phyloP scores from a whole-genome alignment of 768 basidiomycete species.

The Sarcomyxa edulis region DNA sequence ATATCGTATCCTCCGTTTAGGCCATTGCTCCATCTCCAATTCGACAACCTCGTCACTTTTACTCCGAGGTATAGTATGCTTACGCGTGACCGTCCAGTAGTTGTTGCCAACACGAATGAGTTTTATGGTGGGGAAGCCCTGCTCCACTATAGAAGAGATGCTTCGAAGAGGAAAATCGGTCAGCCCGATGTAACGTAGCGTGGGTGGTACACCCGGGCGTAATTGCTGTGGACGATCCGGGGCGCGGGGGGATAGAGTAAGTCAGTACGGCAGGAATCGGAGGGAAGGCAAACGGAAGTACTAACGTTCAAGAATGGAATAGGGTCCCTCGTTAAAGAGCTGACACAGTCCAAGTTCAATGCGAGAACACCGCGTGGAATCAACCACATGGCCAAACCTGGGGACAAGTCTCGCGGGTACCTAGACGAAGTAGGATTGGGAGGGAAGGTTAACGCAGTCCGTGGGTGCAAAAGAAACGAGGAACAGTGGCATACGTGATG shows the following conservation, averaged over 20 bases:
- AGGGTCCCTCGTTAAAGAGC: slow-evolving; percentile 32
- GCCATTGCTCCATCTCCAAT: slow-evolving; percentile 50
- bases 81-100: slow-evolving; percentile 52
- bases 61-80: too few species aligned
- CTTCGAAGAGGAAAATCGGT: slow-evolving; percentile 40
- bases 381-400: slow-evolving; percentile 63
- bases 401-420: slow-evolving; percentile 59
- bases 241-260: slow-evolving; percentile 4
- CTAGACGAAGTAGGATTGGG: too few species aligned
- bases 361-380: slow-evolving; percentile 51
- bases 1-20: slow-evolving; percentile 44
- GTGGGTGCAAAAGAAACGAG: too few species aligned
- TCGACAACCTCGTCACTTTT: slow-evolving; percentile 21
- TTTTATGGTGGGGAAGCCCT: slow-evolving; percentile 57
- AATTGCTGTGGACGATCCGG: slow-evolving; percentile 40
- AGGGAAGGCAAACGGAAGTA: slow-evolving; percentile 1
- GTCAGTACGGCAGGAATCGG: slow-evolving; percentile 4
- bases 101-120: slow-evolving; percentile 48
- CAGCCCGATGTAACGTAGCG: slow-evolving; percentile 52
- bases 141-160: slow-evolving; percentile 41
- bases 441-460: too few species aligned
- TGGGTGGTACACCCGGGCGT: slow-evolving; percentile 48
- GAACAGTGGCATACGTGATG: slow-evolving; percentile 60
- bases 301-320: slow-evolving; percentile 36
- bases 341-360: slow-evolving; percentile 36